Percentiles rank a stretch among this genome's conserved stretches.
phyloP scores from a whole-genome alignment of 805 yeast genomes.

The Scheffersomyces ergatensis region DNA sequence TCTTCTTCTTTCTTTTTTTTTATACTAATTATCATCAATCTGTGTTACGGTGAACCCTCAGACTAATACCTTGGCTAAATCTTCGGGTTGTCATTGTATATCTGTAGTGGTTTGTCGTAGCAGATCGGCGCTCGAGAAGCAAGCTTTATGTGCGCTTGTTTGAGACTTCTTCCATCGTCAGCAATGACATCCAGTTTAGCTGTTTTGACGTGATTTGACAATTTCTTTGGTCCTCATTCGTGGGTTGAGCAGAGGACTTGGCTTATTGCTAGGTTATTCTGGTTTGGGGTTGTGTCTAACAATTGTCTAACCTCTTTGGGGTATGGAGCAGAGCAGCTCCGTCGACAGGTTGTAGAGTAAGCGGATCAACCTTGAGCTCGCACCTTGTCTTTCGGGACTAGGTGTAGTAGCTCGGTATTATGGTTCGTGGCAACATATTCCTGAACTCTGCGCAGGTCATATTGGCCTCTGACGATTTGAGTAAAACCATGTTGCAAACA shows the following conservation, averaged over 20 bases:
- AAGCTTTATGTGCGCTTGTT: conserved; percentile 30
- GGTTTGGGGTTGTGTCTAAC: conserved; percentile 6
- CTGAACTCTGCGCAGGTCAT: conserved; percentile 96
- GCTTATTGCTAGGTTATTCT: conserved; percentile 17
- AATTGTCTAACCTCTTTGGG: conserved; percentile 17
- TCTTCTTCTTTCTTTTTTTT: conserved; percentile 14
- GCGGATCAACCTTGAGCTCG: conserved; percentile 65
- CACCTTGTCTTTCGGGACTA: conserved; percentile 20
- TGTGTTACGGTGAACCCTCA: conserved; percentile 52
- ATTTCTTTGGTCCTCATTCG: conserved; percentile 39
- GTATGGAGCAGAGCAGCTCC: conserved; percentile 86
- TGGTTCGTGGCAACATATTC: conserved; percentile 93
- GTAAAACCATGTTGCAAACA: conserved; percentile 99
- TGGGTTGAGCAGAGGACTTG: conserved; percentile 51
- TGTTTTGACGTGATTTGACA: conserved; percentile 18
- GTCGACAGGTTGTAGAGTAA: conserved; percentile 93
- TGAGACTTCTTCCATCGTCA: conserved; percentile 9
- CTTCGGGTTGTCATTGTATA: conserved; percentile 24
- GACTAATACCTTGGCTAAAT: conserved; percentile 22
- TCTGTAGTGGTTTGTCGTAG: conserved; percentile 39
- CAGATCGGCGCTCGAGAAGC: conserved; percentile 79
- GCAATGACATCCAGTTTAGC: conserved; percentile 13
- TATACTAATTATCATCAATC: conserved; percentile 43
- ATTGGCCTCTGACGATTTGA: conserved; percentile 92
- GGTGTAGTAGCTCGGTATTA: conserved; percentile 63